A percentile compares a stretch with the other conserved stretches of the same genome.
phyloP scores from a whole-genome alignment of 2,329 filamentous ascomycete species.

The Metarhizium brunneum region DNA sequence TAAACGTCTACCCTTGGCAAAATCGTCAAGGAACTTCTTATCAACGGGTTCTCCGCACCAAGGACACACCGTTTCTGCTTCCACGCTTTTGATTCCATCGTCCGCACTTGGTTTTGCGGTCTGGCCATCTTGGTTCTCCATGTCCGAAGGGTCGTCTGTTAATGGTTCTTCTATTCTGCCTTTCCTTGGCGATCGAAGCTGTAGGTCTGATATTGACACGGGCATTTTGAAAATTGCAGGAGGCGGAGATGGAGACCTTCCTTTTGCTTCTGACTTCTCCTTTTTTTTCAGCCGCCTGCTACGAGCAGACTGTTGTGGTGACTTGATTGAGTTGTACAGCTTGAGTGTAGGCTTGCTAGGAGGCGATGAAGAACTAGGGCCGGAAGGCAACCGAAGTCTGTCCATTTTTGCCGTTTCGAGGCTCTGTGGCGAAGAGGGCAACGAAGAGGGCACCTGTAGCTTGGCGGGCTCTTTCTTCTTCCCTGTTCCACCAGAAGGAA shows the following conservation, averaged over 20 bases:
- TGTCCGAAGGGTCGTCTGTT: slow-evolving; percentile 2
- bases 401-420: slow-evolving; percentile 3
- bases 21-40: slow-evolving; percentile 40
- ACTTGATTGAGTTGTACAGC: not conserved
- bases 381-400: not conserved
- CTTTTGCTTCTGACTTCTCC: not conserved
- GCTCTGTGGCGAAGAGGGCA: slow-evolving; percentile 1
- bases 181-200: not conserved
- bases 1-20: slow-evolving; percentile 37
- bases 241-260: slow-evolving; percentile 8
- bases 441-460: slow-evolving; percentile 3
- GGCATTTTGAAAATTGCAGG: slow-evolving; percentile 14
- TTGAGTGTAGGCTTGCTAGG: not conserved
- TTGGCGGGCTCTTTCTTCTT: not conserved
- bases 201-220: slow-evolving; percentile 7
- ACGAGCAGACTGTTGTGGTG: not conserved
- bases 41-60: slow-evolving; percentile 57
- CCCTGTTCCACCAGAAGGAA: not conserved
- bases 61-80: slow-evolving; percentile 41
- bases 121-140: not conserved
- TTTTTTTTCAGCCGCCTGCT: not conserved
- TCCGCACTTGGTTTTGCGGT: not conserved
- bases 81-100: slow-evolving; percentile 1
- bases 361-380: not conserved
- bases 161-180: not conserved